phyloP scores from a whole-genome alignment of 352 stramenopile genomes.

The Pythium monospermum region DNA sequence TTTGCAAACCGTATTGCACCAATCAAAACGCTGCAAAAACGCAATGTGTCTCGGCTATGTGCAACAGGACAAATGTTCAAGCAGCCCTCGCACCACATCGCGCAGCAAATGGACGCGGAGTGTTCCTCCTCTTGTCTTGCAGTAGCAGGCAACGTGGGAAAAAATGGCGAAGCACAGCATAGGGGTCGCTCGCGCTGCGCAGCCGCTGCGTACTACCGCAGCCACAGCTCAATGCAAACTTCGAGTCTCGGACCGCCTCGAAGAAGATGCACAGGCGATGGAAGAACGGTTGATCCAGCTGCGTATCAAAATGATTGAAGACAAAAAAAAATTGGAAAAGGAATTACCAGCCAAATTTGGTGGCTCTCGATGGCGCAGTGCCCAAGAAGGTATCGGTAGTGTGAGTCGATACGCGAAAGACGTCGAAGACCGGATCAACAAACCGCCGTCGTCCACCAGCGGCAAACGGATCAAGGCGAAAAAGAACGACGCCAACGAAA shows the following conservation, averaged over 20 bases:
- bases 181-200: not conserved
- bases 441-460: not conserved
- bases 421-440: slow-evolving; percentile 34
- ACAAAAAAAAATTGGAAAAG: slow-evolving; percentile 56
- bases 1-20: no score
- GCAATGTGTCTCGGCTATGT: no score
- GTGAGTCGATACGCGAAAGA: slow-evolving; percentile 68
- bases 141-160: no score
- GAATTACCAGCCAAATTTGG: slow-evolving; percentile 53
- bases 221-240: slow-evolving; percentile 2
- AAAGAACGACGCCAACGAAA: slow-evolving; percentile 20
- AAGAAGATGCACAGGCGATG: slow-evolving; percentile 71
- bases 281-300: slow-evolving; percentile 57
- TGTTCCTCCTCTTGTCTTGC: no score
- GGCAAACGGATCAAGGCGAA: no score
- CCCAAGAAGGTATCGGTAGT: slow-evolving; percentile 64
- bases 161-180: slow-evolving; percentile 19
- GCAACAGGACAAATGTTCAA: no score
- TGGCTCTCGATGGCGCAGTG: slow-evolving; percentile 70
- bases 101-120: no score
- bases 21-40: no score
- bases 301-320: slow-evolving; percentile 50
- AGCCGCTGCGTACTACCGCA: not conserved
- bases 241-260: slow-evolving; percentile 52
- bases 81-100: no score